Conservation (phyloP, 1,284 basidiomycete species). For the Ustilago curta region DNA sequence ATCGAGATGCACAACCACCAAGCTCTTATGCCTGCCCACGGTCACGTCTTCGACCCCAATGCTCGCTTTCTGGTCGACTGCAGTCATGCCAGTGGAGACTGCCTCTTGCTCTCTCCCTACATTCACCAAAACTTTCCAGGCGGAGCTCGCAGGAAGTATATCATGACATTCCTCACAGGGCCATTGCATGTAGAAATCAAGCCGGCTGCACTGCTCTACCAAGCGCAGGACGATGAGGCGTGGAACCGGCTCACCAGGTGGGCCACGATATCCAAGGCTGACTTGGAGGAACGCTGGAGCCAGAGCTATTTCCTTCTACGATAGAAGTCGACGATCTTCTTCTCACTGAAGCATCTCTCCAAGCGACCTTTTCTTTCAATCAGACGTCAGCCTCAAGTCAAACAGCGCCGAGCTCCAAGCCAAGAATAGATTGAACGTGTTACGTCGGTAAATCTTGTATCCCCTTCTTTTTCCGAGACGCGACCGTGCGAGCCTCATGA, state of each 20-base stretch:
- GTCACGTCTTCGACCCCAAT: neutral
- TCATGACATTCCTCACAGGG: conserved; percentile 9
- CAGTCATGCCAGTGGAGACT: neutral
- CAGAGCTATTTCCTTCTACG: neutral
- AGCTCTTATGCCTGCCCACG: neutral
- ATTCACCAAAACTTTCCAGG: neutral
- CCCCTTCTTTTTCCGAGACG: neutral
- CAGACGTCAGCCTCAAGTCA: too few relatives aligned
- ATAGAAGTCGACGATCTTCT: neutral
- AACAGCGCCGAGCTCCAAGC: too few relatives aligned
- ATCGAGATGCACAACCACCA: neutral
- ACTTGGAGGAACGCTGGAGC: neutral
- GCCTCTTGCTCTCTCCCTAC: conserved; percentile 11
- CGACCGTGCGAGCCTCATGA: conserved; percentile 13
- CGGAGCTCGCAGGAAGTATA: neutral
- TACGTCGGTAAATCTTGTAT: neutral
- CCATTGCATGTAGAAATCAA: neutral
- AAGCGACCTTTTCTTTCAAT: neutral
- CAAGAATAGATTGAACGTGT: neutral
- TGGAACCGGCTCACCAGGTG: conserved; percentile 6
- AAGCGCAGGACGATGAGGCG: neutral
- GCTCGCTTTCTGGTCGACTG: neutral
- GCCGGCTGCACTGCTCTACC: neutral
- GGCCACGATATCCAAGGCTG: conserved; percentile 4
- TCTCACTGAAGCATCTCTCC: too few relatives aligned